phyloP scores from a whole-genome alignment of 1,284 basidiomycete genomes.

The Peniophora sp. region DNA sequence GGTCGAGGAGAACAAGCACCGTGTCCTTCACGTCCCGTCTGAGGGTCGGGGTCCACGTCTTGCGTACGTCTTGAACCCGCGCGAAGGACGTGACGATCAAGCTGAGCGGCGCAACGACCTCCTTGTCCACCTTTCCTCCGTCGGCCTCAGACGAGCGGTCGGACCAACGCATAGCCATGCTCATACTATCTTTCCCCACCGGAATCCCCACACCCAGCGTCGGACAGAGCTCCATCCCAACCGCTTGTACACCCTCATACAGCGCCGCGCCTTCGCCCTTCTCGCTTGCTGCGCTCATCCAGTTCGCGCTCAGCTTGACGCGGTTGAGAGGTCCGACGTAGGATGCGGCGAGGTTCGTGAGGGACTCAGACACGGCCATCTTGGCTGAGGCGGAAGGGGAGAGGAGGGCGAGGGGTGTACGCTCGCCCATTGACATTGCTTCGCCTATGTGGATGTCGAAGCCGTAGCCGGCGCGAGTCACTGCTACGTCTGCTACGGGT shows the following conservation, averaged over 20 bases:
- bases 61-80: conserved; percentile 70
- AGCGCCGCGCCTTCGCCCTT: conserved; percentile 86
- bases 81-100: conserved; percentile 95
- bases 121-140: conserved; percentile 51
- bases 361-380: conserved; percentile 92
- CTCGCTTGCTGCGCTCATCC: conserved; percentile 96
- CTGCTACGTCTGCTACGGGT: conserved; percentile 95
- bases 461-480: conserved; percentile 91
- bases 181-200: conserved; percentile 99
- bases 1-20: conserved; percentile 83
- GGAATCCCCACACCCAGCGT: conserved; percentile 90
- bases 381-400: conserved; percentile 85
- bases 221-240: conserved; percentile 95
- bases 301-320: conserved; percentile 96
- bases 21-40: conserved; percentile 62
- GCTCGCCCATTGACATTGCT: conserved; percentile 97
- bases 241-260: conserved; percentile 89
- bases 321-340: conserved; percentile 62
- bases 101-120: conserved; percentile 88
- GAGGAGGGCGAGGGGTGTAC: conserved; percentile 88
- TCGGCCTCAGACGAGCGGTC: conserved; percentile 22
- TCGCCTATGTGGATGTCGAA: conserved; percentile 83
- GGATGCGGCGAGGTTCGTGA: conserved; percentile 89
- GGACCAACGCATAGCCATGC: conserved; percentile 97
- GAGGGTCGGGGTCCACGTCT: conserved; percentile 93